A percentile compares a stretch with the other conserved stretches of the same genome.
Conservation (phyloP, 345 rosid species). For the Pelargonium nanum region DNA sequence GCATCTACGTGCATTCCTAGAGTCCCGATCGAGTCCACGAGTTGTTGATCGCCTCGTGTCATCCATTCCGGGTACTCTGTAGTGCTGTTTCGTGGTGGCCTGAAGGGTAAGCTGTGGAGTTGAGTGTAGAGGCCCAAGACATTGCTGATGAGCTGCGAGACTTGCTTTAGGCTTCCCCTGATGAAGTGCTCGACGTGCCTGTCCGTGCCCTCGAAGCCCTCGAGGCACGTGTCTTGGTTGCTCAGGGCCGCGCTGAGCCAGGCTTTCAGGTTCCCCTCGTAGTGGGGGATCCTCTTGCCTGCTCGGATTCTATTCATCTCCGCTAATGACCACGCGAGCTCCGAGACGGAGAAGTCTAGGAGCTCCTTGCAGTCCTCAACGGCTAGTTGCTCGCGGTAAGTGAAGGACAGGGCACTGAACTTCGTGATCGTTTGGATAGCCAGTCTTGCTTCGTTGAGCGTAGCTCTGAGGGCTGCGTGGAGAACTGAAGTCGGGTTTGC, state of each 20-base stretch:
- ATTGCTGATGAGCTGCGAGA: slow-evolving; percentile 61
- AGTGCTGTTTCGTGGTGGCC: slow-evolving; percentile 30
- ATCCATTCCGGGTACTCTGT: slow-evolving; percentile 52
- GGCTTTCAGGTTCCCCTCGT: slow-evolving; percentile 62
- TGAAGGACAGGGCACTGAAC: slow-evolving; percentile 48
- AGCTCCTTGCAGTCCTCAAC: slow-evolving; percentile 90
- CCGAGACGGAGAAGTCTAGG: slow-evolving; percentile 77
- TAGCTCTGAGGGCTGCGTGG: slow-evolving; percentile 39
- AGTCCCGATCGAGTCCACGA: slow-evolving; percentile 25
- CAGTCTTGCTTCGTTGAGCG: slow-evolving; percentile 61
- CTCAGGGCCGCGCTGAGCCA: slow-evolving; percentile 87
- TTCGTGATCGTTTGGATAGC: slow-evolving; percentile 42
- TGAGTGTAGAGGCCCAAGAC: slow-evolving; percentile 43
- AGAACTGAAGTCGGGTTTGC: slow-evolving; percentile 37
- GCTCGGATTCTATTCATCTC: slow-evolving; percentile 67
- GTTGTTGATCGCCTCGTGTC: slow-evolving; percentile 43
- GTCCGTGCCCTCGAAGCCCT: slow-evolving; percentile 86
- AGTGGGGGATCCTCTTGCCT: slow-evolving; percentile 24
- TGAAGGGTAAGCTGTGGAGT: slow-evolving; percentile 58
- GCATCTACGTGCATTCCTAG: slow-evolving; percentile 28
- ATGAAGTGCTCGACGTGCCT: slow-evolving; percentile 44
- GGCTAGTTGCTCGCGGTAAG: slow-evolving; percentile 68
- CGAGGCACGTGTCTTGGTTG: slow-evolving; percentile 88
- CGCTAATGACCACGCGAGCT: slow-evolving; percentile 78
- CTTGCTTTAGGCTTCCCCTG: slow-evolving; percentile 65